Evolutionary conservation across 805 yeast species (phyloP).

Genomic region (Wickerhamiella sergipiensis): DNA sequence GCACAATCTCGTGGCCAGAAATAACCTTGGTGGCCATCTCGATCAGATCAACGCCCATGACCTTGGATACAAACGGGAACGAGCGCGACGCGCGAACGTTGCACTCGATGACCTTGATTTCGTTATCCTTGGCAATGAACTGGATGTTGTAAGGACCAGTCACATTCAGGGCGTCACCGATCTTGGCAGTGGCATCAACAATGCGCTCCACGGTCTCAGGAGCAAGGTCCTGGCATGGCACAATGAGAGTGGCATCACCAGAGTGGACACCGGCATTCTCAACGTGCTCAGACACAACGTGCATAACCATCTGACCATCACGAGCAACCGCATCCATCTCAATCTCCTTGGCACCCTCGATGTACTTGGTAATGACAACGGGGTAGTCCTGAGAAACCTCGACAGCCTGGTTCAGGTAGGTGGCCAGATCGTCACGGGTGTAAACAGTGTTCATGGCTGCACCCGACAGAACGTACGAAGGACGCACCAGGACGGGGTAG

Average conservation of each 20-base stretch:
- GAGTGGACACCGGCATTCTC: conserved; percentile 99
- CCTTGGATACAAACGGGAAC: conserved; percentile 96
- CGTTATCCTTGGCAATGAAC: conserved; percentile 89
- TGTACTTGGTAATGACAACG: conserved; percentile 91
- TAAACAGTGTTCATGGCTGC: conserved; percentile 98
- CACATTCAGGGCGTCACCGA: conserved; percentile 85
- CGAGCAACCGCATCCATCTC: conserved; percentile 98
- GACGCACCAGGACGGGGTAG: conserved; percentile 94
- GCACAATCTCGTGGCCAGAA: conserved; percentile 71
- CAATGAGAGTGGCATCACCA: conserved; percentile 95
- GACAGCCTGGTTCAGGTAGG: conserved; percentile 83
- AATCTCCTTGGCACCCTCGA: conserved; percentile 93
- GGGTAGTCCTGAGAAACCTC: conserved; percentile 97
- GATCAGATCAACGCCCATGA: conserved; percentile 88
- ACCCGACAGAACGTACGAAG: conserved; percentile 93
- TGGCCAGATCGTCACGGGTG: conserved; percentile 74
- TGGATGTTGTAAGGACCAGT: conserved; percentile 98
- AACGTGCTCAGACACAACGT: conserved; percentile 95
- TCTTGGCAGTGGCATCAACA: conserved; percentile 90
- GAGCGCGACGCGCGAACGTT: conserved; percentile 99
- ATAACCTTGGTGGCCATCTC: conserved; percentile 96
- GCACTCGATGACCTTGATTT: conserved; percentile 95
- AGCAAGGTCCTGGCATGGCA: conserved; percentile 91
- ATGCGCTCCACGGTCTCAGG: conserved; percentile 84
- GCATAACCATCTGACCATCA: conserved; percentile 90